Evolutionary conservation across 495 filamentous ascomycete species (phyloP), one percentile per base, ranked within the genome.

Genomic region (Staphylotrichum longicolle): DNA sequence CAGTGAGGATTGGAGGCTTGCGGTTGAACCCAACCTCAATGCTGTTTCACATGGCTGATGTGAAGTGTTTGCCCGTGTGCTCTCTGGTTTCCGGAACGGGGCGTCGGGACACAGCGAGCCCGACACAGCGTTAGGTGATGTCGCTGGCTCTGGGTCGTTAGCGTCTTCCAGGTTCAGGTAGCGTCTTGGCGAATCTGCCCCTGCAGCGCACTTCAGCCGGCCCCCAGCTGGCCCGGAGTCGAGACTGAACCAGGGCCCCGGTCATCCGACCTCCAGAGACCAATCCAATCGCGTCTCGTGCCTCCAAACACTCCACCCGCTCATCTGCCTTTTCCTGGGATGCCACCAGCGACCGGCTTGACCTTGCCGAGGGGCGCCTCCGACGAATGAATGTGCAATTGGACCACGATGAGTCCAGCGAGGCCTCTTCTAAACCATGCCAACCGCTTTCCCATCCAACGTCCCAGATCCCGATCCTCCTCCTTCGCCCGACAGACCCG

Each of bases 211-310:
- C 4, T 5, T 30, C 56, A 33, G 50, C 42, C 15, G 42, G 33
- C 20, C 20, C 20, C 20, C 20, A 27, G 20, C 20, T 27, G 20
- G 20, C 20, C 20, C 20, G 20, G 20, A 27, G 20, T 27, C 20
- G 1, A n/a, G 42, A 45, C 35, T 45, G 7, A 51, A 37, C 62
- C 46, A 35, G 50, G 56, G 15, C 3, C 6, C 44, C 35, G 49
- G 49, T 55, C 49, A 54, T 42, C 56, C 49, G 57, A 10, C 56
- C 32, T 11, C 30, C 15, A 27, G 9, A 14, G 11, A 37, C 63
- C 63, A 65, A 65, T 65, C 63, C 47, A 14, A 53, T 50, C 52
- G 48, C 63, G 57, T 52, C 45, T 58, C 57, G 57, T 50, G 58
- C 30, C 50, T 49, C 35, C 3, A 42, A 27, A 27, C 27, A 33